Evolutionary conservation across 305 asterid species (phyloP).

Genomic region (Fraxinus velutina): DNA sequence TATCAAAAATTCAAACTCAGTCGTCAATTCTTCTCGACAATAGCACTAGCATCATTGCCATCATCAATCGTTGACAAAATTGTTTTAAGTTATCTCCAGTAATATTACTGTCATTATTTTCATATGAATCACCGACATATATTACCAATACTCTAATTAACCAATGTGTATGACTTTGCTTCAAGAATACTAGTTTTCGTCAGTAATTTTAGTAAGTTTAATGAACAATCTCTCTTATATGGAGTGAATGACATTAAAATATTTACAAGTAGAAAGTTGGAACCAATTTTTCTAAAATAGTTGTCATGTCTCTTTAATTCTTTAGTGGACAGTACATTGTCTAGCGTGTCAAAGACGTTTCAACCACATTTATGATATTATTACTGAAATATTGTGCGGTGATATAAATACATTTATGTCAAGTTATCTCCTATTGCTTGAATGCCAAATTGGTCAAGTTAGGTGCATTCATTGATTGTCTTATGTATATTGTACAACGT

Average conservation of each 20-base stretch:
- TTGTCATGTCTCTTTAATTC: neutral
- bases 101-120: neutral
- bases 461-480: too few relatives aligned
- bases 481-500: too few relatives aligned
- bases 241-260: neutral
- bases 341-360: neutral
- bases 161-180: too few relatives aligned
- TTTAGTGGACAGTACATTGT: neutral
- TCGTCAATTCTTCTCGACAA: neutral
- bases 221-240: neutral
- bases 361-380: neutral
- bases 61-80: too few relatives aligned
- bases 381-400: too few relatives aligned
- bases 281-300: neutral
- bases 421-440: neutral
- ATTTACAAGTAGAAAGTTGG: neutral
- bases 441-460: neutral
- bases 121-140: neutral
- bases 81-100: neutral
- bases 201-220: neutral
- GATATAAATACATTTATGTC: too few relatives aligned
- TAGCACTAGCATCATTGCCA: neutral
- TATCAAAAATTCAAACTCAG: neutral
- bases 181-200: too few relatives aligned
- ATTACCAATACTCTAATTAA: neutral